Base-by-base conservation (phyloP, 2,329 filamentous ascomycete species). In the Penicillium occitanis region DNA sequence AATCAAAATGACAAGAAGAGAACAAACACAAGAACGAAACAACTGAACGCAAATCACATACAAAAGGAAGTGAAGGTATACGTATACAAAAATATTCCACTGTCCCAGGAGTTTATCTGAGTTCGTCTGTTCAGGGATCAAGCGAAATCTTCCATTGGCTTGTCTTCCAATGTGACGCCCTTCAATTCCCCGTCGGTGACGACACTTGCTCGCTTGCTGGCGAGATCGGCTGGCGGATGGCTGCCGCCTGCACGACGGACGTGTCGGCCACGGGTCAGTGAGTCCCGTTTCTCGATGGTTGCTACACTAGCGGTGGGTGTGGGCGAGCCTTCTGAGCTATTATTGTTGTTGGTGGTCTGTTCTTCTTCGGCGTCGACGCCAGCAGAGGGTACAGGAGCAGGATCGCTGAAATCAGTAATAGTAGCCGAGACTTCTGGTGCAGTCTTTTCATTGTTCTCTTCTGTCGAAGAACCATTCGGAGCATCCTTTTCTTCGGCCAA, bases 111-210 rank as follows among this genome's bases (percentile, higher is more conserved):
- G n/a, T 48, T 8, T 14, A 57, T 44, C 22, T 46, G 11, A 57
- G n/a, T 22, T 30, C 25, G 6, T 46, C 22, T 22, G 8, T 59
- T 1, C 17, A 17, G 44, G 44, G 25, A 64, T 40, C 51, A 67
- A 19, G 64, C 57, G 69, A 72, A 91, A 78, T 91, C 89, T 78
- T 92, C 89, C 88, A 92, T 91, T n/a, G 90, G 88, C 78, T 86
- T 88, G 76, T 93, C 90, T 73, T 87, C 87, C 73, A 93, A 81
- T 70, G 88, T 89, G 50, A 92, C 89, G 6, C 88, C 77, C 55
- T 79, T 77, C 67, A 76, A 75, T 69, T 81, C 78, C 66, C 75
- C 76, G 48, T 77, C 77, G 19, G 72, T 76, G n/a, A 72, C 76
- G 57, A 79, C 59, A 69, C 76, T 77, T 67, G 74, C 77, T 42